Conservation (phyloP, 768 basidiomycete species). For the Astraeus odoratus region DNA sequence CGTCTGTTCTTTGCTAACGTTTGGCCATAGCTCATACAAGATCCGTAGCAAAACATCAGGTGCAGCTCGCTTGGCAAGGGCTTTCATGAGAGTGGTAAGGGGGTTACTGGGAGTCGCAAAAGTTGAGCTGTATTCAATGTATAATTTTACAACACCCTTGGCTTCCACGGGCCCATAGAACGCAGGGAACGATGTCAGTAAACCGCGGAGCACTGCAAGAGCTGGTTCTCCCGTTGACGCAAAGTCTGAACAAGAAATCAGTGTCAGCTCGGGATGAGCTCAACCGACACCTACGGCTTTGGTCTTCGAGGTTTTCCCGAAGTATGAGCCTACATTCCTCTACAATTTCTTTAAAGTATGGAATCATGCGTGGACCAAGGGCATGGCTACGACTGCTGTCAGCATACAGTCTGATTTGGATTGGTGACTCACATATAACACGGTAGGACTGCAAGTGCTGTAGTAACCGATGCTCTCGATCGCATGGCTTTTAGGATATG, state of each 20-base stretch:
- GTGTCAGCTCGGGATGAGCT: not conserved
- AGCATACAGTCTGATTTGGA: not conserved
- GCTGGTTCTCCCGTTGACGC: conserved; percentile 27
- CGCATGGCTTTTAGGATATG: conserved; percentile 44
- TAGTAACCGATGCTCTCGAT: conserved; percentile 28
- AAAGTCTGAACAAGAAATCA: conserved; percentile 20
- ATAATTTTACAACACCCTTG: conserved; percentile 46
- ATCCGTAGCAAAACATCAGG: conserved; percentile 62
- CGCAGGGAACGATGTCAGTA: conserved; percentile 70
- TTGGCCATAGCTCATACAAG: conserved; percentile 52
- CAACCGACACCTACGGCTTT: conserved; percentile 26
- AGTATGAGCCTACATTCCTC: conserved; percentile 47
- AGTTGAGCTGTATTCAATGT: conserved; percentile 36
- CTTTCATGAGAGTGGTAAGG: conserved; percentile 44
- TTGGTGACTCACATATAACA: conserved; percentile 51
- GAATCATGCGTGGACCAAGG: conserved; percentile 84
- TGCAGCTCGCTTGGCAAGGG: conserved; percentile 63
- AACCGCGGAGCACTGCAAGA: conserved; percentile 51
- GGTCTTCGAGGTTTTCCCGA: conserved; percentile 30
- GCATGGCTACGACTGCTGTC: conserved; percentile 43
- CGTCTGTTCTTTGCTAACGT: conserved; percentile 27
- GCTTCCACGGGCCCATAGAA: conserved; percentile 72
- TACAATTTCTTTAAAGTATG: conserved; percentile 70
- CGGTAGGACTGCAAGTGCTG: conserved; percentile 49
- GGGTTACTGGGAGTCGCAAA: conserved; percentile 18